These are phyloP conservation scores for Russula ochroleuca DNA, from an alignment of 768 basidiomycete species.

Conservation along the genomic window DNA sequence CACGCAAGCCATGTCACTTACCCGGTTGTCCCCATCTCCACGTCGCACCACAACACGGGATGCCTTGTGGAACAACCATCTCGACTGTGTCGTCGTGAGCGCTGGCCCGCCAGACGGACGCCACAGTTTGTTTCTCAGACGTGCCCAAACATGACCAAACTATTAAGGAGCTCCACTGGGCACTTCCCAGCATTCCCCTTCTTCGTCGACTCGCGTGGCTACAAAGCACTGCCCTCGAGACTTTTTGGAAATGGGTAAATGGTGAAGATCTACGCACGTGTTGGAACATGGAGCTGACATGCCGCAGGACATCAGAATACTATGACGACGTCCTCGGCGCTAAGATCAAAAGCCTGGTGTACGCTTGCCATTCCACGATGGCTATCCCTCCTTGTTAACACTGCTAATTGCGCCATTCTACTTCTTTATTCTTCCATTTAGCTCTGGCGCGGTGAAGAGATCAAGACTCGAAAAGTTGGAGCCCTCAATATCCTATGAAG, in stretches of 20 bases:
- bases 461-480: conserved; percentile 60
- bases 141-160: conserved; percentile 15
- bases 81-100: not conserved
- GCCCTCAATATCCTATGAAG: conserved; percentile 64
- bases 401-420: conserved; percentile 15
- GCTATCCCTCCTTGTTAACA: not conserved
- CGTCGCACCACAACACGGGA: not conserved
- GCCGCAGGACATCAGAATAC: conserved; percentile 61
- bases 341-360: conserved; percentile 79
- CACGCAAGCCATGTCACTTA: not conserved
- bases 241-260: conserved; percentile 57
- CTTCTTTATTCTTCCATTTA: conserved; percentile 30
- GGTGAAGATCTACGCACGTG: conserved; percentile 38
- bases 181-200: not conserved
- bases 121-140: not conserved
- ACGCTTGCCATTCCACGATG: conserved; percentile 35
- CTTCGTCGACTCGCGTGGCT: not conserved
- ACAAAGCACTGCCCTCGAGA: not conserved
- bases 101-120: not conserved
- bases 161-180: not conserved
- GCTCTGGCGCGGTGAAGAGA: conserved; percentile 69
- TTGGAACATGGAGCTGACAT: conserved; percentile 19
- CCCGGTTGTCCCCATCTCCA: not conserved
- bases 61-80: not conserved
- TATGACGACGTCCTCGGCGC: conserved; percentile 67